A percentile compares a stretch with the other conserved stretches of the same genome.
Conservation (phyloP, 805 yeast genomes). For the Cyberlindnera subsufficiens region DNA sequence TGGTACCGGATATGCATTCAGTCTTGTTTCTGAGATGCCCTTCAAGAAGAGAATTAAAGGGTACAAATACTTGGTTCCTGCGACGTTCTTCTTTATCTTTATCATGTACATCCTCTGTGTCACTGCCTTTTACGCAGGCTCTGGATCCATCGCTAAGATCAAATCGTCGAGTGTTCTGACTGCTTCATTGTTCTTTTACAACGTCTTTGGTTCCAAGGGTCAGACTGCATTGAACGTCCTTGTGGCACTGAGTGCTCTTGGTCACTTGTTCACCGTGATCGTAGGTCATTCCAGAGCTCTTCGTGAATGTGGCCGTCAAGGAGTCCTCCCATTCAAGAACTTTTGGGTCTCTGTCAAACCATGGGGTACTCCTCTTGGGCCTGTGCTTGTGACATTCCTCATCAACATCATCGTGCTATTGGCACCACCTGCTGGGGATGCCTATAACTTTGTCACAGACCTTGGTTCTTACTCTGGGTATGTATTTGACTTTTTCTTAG, state of each 20-base stretch:
- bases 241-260: conserved; percentile 44
- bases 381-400: conserved; percentile 65
- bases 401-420: conserved; percentile 62
- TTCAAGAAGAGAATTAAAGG: conserved; percentile 23
- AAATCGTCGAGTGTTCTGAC: conserved; percentile 27
- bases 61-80: conserved; percentile 26
- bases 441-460: conserved; percentile 65
- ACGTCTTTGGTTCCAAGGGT: conserved; percentile 27
- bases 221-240: conserved; percentile 43
- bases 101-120: conserved; percentile 28
- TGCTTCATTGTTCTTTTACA: conserved; percentile 27
- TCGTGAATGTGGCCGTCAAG: conserved; percentile 47
- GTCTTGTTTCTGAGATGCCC: conserved; percentile 32
- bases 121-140: conserved; percentile 32
- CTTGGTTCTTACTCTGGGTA: conserved; percentile 74
- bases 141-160: conserved; percentile 21
- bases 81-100: conserved; percentile 27
- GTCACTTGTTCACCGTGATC: conserved; percentile 42
- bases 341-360: conserved; percentile 40
- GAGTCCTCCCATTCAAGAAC: conserved; percentile 39
- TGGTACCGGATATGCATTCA: conserved; percentile 35
- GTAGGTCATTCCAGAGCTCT: conserved; percentile 45
- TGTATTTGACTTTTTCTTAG: conserved; percentile 57
- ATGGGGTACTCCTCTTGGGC: conserved; percentile 45
- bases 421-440: conserved; percentile 84